These are phyloP conservation scores for Metschnikowia peoriensis DNA, from an alignment of 805 yeast genomes.

Conservation along the genomic window DNA sequence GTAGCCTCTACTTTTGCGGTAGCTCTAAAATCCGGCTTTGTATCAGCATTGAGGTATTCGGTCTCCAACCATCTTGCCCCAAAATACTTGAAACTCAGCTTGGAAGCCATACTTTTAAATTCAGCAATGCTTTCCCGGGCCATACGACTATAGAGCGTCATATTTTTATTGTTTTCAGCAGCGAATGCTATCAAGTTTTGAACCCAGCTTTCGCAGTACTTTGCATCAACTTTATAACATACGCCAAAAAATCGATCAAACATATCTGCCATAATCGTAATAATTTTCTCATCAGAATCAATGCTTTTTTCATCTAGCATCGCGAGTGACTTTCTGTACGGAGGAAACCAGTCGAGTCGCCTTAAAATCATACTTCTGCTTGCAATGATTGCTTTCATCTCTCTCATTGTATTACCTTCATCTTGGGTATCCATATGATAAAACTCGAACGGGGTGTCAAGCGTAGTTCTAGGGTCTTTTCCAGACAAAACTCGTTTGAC, in stretches of 20 bases:
- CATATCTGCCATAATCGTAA: slow-evolving; percentile 8
- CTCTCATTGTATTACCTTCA: not conserved
- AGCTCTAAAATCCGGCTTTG: not conserved
- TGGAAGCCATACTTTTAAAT: slow-evolving; percentile 4
- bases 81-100: slow-evolving; percentile 1
- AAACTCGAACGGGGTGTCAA: slow-evolving; percentile 13
- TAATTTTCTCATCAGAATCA: slow-evolving; percentile 7
- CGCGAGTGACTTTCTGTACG: slow-evolving; percentile 10
- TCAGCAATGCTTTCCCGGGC: slow-evolving; percentile 7
- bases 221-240: slow-evolving; percentile 12
- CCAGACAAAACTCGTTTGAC: slow-evolving; percentile 5
- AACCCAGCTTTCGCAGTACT: slow-evolving; percentile 15
- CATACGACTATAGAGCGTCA: slow-evolving; percentile 2
- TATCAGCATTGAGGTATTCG: not conserved
- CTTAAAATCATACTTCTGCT: slow-evolving; percentile 10
- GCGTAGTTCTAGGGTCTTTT: slow-evolving; percentile 3
- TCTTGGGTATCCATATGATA: not conserved
- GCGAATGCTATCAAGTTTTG: slow-evolving; percentile 7
- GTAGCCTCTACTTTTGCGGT: not conserved
- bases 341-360: slow-evolving; percentile 11
- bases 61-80: slow-evolving; percentile 4
- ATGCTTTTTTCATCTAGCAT: slow-evolving; percentile 1
- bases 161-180: not conserved
- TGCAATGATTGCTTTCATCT: slow-evolving; percentile 17
- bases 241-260: slow-evolving; percentile 17